These are phyloP conservation scores for Populus tremula DNA, from an alignment of 345 rosid genomes.

Conservation along the genomic window DNA sequence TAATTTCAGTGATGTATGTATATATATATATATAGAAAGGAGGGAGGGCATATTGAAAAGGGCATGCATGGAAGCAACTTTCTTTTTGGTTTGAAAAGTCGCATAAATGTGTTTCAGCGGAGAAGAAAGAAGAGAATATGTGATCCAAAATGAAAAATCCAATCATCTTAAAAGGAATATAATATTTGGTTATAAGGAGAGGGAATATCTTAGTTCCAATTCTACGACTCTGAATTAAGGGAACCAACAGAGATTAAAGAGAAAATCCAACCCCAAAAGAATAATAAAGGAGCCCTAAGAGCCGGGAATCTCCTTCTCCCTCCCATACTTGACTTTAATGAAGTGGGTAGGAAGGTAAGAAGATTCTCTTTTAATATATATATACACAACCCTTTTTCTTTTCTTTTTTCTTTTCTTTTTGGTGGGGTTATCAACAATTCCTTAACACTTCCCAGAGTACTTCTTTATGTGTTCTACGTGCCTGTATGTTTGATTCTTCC, in stretches of 20 bases:
- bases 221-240: constrained; percentile 76
- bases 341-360: constrained; percentile 72
- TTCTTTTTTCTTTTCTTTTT: not conserved
- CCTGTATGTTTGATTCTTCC: not conserved
- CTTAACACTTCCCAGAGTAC: constrained; percentile 1
- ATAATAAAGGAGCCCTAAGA: constrained; percentile 41
- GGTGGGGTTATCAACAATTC: not conserved
- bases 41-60: constrained; percentile 26
- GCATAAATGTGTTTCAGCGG: constrained; percentile 40
- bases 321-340: constrained; percentile 63
- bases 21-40: too few species aligned
- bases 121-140: constrained; percentile 39
- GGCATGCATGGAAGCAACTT: constrained; percentile 33
- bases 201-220: constrained; percentile 81
- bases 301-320: constrained; percentile 59
- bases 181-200: constrained; percentile 54
- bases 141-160: constrained; percentile 38
- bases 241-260: constrained; percentile 55
- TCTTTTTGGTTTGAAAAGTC: constrained; percentile 62
- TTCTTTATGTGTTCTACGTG: too few species aligned
- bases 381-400: too few species aligned
- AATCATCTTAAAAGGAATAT: constrained; percentile 33
- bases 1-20: too few species aligned
- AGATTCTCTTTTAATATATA: constrained; percentile 42
- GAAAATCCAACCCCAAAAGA: constrained; percentile 33